Conservation (phyloP, 768 basidiomycete genomes). For the Auricularia cornea region DNA sequence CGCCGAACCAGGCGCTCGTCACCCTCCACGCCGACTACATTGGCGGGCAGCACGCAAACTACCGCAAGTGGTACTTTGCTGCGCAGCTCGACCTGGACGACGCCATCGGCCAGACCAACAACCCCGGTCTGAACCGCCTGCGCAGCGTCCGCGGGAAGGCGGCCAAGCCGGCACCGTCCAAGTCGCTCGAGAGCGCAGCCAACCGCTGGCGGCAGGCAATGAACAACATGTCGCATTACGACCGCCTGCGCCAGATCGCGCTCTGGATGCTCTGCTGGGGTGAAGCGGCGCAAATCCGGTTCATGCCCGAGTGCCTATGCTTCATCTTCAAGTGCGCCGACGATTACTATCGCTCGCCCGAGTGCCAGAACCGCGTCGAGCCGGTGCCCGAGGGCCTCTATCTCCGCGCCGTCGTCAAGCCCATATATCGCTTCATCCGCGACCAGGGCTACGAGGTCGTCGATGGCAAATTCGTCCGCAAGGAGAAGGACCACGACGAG, state of each 20-base stretch:
- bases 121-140: conserved; percentile 82
- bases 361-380: conserved; percentile 88
- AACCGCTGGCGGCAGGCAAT: conserved; percentile 95
- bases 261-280: conserved; percentile 96
- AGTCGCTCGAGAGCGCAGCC: conserved; percentile 72
- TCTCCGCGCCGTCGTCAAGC: conserved; percentile 81
- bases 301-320: conserved; percentile 92
- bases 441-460: conserved; percentile 97
- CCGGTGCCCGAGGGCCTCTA: conserved; percentile 95
- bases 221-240: conserved; percentile 98
- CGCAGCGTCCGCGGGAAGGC: conserved; percentile 58
- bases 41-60: conserved; percentile 96
- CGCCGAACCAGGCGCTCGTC: conserved; percentile 87
- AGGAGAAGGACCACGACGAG: conserved; percentile 86
- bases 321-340: conserved; percentile 99
- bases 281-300: conserved; percentile 94
- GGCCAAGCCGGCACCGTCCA: conserved; percentile 44
- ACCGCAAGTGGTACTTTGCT: conserved; percentile 99
- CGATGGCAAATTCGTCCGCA: conserved; percentile 88
- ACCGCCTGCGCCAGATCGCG: conserved; percentile 92
- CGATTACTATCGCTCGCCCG: conserved; percentile 98
- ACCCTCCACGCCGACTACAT: conserved; percentile 99
- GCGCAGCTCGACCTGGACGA: conserved; percentile 98
- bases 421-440: conserved; percentile 90
- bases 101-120: conserved; percentile 85